Base-by-base conservation (phyloP, 2,329 filamentous ascomycete species). In the Arthrobotrys sphaeroides region DNA sequence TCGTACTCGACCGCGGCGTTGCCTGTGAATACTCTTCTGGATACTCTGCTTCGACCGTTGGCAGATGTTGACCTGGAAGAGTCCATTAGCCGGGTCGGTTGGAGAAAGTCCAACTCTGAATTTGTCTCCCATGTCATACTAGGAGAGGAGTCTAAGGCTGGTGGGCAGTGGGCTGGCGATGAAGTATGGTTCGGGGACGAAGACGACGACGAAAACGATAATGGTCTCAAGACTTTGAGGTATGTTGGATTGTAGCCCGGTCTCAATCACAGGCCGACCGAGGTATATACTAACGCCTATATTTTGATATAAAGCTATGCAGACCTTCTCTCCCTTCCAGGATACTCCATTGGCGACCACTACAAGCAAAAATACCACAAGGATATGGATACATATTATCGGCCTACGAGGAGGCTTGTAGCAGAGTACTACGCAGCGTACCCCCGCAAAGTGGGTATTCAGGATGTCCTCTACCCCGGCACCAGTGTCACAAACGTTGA, bases 1-100 rank as follows among this genome's bases (percentile, higher is more conserved):
- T 86, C 86, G 5, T 89, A 89, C 81, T 89, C 87, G 40, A 88
- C 86, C 0, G 87, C 89, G 78, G 87, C 87, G 2, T 83, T 89
- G 1, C 87, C 87, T 0, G 82, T 89, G 65, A 89, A 89, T 78
- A 86, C 87, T 10, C 83, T 89, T 16, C 82, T 89, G 5, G 88
- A 89, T 77, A 88, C 87, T 0, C 82, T 89, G 3, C 81, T 89
- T 13, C 84, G 87, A 2, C 88, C 87, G 4, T 85, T 87, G 77
- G 86, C 86, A 7, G 88, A 89, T 74, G 86, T 86, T 0, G 86
- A 88, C 70, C 83, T 87, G 70, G 84, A 85, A 10, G 84, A 82
- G 38, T 80, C 84, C 13, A 82, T 81, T 20, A 85, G 86, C 1
- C 87, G 87, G 78, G 79, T 89, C 3, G 82, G 85, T 78, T 89